These are phyloP conservation scores for Phytophthora capsici DNA, from an alignment of 352 stramenopile genomes.

Conservation along the genomic window DNA sequence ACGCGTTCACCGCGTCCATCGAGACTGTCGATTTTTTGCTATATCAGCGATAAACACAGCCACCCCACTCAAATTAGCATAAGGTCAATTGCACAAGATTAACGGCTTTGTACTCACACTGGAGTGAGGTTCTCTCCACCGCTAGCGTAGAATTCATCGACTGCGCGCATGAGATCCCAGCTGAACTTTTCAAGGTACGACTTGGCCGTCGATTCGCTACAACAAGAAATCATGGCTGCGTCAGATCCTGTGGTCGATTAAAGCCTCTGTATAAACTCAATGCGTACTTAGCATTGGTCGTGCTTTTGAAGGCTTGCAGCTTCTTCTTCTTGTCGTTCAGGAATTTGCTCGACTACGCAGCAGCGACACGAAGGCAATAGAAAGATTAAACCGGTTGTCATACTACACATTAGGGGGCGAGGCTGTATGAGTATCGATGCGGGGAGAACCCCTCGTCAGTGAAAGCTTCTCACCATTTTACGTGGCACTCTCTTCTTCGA, in stretches of 20 bases:
- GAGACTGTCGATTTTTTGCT: slow-evolving; percentile 45
- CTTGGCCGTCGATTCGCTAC: slow-evolving; percentile 68
- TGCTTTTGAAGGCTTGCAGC: slow-evolving; percentile 74
- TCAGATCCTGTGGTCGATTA: too few relatives aligned
- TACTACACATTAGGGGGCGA: too few relatives aligned
- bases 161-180: slow-evolving; percentile 79
- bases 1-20: slow-evolving; percentile 54
- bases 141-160: slow-evolving; percentile 82
- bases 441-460: too few relatives aligned
- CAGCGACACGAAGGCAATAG: neutral
- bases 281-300: slow-evolving; percentile 73
- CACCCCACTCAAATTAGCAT: neutral
- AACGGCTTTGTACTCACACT: slow-evolving; percentile 15
- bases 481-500: slow-evolving; percentile 20
- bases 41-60: neutral
- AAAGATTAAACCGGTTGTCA: neutral
- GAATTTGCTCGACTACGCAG: slow-evolving; percentile 46
- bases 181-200: slow-evolving; percentile 83
- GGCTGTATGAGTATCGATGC: too few relatives aligned
- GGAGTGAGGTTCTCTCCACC: slow-evolving; percentile 45
- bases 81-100: neutral
- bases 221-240: neutral
- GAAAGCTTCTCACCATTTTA: slow-evolving; percentile 34
- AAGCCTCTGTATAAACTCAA: neutral
- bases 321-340: slow-evolving; percentile 77